Evolutionary conservation across 2,329 filamentous ascomycete species (phyloP), one percentile per base, ranked within the genome.

Genomic region (Metarhizium guizhouense): DNA sequence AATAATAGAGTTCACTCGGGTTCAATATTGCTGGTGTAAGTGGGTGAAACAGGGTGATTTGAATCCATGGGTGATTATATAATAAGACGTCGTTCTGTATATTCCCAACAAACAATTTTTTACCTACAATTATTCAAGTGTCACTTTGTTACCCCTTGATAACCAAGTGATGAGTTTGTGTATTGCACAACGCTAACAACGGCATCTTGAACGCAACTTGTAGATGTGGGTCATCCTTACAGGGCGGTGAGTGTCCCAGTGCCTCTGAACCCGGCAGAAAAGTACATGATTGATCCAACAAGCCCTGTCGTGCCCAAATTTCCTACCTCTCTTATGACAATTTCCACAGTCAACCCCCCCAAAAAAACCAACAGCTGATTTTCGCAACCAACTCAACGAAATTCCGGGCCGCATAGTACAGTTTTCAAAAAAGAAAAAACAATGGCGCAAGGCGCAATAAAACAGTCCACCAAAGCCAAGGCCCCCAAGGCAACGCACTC

Each of bases 361-460:
- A 32, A 52, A 52, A 45, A 6, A 11, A 32, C 20, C 45, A 48
- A 14, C 11, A 13, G 20, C 11, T 18, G n/a, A 52, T 3, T 30
- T 11, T 32, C 51, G 13, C 34, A 47, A 40, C 3, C 38, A 40
- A 20, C 38, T 6, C 51, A 43, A 30, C 34, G 14, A 40, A 40
- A 34, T 11, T n/a, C 2, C 11, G 14, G 0, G 14, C 11, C 38
- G 2, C 38, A n/a, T 40, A 0, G 1, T 11, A 13, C 11, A 25
- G 5, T 45, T 49, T 18, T 29, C n/a, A 20, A 45, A 3, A 47
- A 38, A 25, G 11, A 29, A 40, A 18, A 11, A 45, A 57, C 40
- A 36, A 83, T 84, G 81, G 79, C 75, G 2, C 81, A 84, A 69
- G 81, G 81, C 61, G 66, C 72, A 6, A 63, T 79, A 51, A 83